These are phyloP conservation scores for Isoetes taiwanensis DNA, from an alignment of 75 land plant genomes.

Conservation along the genomic window DNA sequence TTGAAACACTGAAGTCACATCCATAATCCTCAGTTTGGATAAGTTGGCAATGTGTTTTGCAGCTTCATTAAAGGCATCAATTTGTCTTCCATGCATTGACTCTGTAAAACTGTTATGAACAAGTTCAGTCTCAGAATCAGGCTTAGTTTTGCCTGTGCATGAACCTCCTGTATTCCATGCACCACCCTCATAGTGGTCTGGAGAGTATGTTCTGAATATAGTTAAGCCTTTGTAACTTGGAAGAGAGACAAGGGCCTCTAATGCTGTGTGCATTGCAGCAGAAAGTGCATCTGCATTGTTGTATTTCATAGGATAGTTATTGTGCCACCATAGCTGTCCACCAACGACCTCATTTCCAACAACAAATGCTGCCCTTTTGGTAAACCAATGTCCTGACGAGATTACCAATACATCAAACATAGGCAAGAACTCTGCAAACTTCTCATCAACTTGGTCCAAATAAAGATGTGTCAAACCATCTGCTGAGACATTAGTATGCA, in stretches of 20 bases:
- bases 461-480: constrained; percentile 44
- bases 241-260: not conserved
- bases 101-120: not conserved
- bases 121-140: not conserved
- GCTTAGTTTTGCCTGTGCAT: not conserved
- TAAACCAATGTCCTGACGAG: constrained; percentile 90
- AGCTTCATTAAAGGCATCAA: not conserved
- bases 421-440: constrained; percentile 41
- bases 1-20: not conserved
- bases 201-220: not conserved
- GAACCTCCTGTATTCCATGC: constrained; percentile 3
- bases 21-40: not conserved
- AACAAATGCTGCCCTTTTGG: constrained; percentile 52
- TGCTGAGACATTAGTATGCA: constrained; percentile 56
- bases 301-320: too few relatives aligned
- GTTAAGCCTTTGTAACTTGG: constrained; percentile 12
- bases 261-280: not conserved
- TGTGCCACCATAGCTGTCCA: too few relatives aligned
- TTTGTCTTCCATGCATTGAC: not conserved
- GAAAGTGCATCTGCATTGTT: too few relatives aligned
- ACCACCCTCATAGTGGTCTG: not conserved
- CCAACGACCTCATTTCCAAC: constrained; percentile 13
- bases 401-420: constrained; percentile 61
- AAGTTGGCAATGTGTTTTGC: not conserved
- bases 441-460: constrained; percentile 51